A percentile compares a stretch with the other conserved stretches of the same genome.
phyloP scores from a whole-genome alignment of 2,329 filamentous ascomycete species.

The Alternaria sp. region DNA sequence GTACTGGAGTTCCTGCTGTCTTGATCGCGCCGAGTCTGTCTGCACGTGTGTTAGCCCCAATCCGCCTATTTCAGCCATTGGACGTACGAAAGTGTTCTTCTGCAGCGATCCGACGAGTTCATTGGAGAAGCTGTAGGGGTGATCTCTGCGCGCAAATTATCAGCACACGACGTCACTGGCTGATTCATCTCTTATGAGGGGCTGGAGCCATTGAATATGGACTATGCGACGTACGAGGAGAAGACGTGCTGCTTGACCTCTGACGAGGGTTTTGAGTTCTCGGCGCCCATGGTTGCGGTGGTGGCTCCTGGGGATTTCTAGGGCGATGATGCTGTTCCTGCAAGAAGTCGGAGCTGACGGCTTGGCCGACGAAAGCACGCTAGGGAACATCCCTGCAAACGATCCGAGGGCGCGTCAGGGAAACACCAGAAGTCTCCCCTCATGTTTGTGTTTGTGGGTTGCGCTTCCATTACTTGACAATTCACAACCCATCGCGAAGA shows the following conservation, averaged over 20 bases:
- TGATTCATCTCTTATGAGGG: not conserved
- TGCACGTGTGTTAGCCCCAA: constrained; percentile 48
- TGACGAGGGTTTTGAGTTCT: constrained; percentile 65
- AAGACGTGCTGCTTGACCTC: constrained; percentile 66
- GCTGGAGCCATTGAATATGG: constrained; percentile 29
- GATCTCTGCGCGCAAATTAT: constrained; percentile 57
- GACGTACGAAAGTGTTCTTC: constrained; percentile 78
- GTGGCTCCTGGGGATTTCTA: constrained; percentile 25
- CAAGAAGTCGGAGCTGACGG: constrained; percentile 37
- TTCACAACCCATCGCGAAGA: not conserved
- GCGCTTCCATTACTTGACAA: not conserved
- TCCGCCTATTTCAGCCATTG: not conserved
- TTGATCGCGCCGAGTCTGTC: constrained; percentile 87
- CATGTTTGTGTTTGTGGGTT: not conserved
- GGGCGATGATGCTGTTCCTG: constrained; percentile 37
- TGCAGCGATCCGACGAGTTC: constrained; percentile 84
- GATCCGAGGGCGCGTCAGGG: constrained; percentile 24
- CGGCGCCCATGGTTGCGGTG: constrained; percentile 62
- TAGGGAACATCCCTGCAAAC: constrained; percentile 20
- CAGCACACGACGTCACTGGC: constrained; percentile 19
- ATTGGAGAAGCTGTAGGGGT: constrained; percentile 75
- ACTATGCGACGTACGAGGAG: constrained; percentile 57
- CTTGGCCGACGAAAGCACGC: constrained; percentile 35
- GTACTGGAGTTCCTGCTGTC: constrained; percentile 83
- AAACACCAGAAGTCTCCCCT: constrained; percentile 17